Conservation (phyloP, 345 rosid species). For the Leavenworthia alabamica region DNA sequence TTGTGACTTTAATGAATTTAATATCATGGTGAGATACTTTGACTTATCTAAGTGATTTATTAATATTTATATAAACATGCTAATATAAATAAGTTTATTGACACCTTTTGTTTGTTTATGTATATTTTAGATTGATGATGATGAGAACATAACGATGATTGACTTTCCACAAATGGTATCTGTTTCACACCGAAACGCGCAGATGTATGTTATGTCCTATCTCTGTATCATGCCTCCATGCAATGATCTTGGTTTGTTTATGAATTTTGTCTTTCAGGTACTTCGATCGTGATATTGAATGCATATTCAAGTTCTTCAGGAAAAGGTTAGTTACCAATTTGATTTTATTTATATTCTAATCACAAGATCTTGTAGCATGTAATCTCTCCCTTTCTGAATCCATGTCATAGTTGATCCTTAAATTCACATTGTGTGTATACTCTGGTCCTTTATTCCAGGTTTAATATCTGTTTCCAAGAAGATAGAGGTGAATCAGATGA, state of each 20-base stretch:
- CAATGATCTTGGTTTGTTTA: not conserved
- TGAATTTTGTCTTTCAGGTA: constrained; percentile 46
- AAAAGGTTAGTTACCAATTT: constrained; percentile 51
- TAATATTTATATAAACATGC: not conserved
- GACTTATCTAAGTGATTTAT: not conserved
- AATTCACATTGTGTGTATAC: constrained; percentile 1
- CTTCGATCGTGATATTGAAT: constrained; percentile 85
- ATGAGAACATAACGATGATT: constrained; percentile 78
- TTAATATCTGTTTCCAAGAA: constrained; percentile 57
- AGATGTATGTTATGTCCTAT: constrained; percentile 50
- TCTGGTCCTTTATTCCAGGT: constrained; percentile 37
- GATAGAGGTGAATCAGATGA: constrained; percentile 34
- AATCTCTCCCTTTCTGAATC: not conserved
- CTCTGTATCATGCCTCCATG: constrained; percentile 12
- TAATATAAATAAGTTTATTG: not conserved
- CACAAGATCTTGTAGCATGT: not conserved
- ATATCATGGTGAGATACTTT: constrained; percentile 66
- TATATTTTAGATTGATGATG: constrained; percentile 73
- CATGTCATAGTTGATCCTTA: not conserved
- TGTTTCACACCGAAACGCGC: constrained; percentile 89
- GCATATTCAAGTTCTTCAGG: constrained; percentile 71
- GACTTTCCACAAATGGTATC: constrained; percentile 99
- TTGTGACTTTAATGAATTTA: constrained; percentile 92
- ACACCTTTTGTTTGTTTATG: not conserved
- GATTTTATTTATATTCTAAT: not conserved